Base-by-base conservation (phyloP, 129 eudicot genomes). In the Arctium lappa region DNA sequence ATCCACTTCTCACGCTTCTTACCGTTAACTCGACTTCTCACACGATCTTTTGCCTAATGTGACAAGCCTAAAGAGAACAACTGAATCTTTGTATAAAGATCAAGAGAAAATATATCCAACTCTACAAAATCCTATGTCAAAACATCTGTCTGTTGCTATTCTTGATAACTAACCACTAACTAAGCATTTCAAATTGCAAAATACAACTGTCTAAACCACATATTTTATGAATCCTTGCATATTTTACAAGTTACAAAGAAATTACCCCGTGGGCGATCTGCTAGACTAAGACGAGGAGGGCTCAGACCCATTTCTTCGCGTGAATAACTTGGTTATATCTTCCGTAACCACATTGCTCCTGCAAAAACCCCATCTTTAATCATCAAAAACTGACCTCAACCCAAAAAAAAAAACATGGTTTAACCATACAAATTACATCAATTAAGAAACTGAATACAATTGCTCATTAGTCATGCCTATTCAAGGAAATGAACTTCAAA, bases 311-410 rank as follows among this genome's bases (percentile, higher is more conserved):
- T 72, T 79, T 83, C 83, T 88, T 79, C 83, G 78, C 30, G 90
- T 91, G 79, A 95, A 95, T 77, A 95, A 89, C 92, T 93, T 95
- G 90, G 85, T 88, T 74, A 95, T 87, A 82, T 95, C 99, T 89
- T 95, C 99, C 2, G 98, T 95, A 2, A 95, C 99, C 37, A 95
- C 88, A 36, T 95, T 95, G 88, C 98, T 95, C 95, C 99, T 95
- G 97, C 85, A 79, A 83, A 77, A 65, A 81, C 16, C 46, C 50
- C 65, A 53, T 22, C 9, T 34, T 77, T 78, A 80, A 63, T 46
- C 42, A 71, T 56, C 72, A 36, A 46, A 10, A 73, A 74, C 29
- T 12, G 6, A 6, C 48, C 53, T 30, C 62, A 75, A 40, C 65
- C 34, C 12, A 3, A 12, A n/a, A 69, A 36, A 34, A 32, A 56